phyloP scores from a whole-genome alignment of 768 basidiomycete species.

The Mycena crocata region DNA sequence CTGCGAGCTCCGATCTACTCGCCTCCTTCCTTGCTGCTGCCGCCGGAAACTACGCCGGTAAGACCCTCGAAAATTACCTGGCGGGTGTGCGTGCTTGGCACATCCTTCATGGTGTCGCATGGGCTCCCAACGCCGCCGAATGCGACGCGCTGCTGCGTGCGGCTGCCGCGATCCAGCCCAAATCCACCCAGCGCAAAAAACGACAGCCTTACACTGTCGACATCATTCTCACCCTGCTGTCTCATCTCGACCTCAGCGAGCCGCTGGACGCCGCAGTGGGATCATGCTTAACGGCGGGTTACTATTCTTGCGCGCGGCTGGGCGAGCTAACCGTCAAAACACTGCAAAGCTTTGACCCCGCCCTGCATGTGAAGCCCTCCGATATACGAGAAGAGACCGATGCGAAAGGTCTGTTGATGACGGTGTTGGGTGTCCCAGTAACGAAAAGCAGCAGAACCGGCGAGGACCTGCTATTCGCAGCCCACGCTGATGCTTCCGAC shows the following conservation, averaged over 20 bases:
- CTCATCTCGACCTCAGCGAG: neutral
- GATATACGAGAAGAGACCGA: neutral
- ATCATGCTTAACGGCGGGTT: neutral
- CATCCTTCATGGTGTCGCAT: neutral
- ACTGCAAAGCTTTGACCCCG: neutral
- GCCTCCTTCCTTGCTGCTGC: neutral
- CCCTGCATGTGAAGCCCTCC: neutral
- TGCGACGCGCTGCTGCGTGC: neutral
- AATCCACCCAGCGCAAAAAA: neutral
- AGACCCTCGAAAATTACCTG: neutral
- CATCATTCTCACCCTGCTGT: neutral
- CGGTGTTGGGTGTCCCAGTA: neutral
- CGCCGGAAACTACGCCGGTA: slow-evolving; percentile 6
- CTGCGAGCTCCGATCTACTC: neutral
- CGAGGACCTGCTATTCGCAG: neutral
- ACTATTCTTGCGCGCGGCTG: neutral
- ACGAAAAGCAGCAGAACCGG: too few species aligned
- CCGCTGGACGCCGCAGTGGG: neutral
- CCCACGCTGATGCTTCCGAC: neutral
- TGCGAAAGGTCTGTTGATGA: neutral
- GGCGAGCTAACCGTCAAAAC: neutral
- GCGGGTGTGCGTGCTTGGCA: slow-evolving; percentile 7
- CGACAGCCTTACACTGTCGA: neutral
- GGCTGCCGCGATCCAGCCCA: neutral
- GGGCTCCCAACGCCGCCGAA: neutral